Percentiles rank a stretch among this genome's conserved stretches.
Evolutionary conservation across 2,329 filamentous ascomycete genomes (phyloP).

Genomic region (Aureobasidium sp.): DNA sequence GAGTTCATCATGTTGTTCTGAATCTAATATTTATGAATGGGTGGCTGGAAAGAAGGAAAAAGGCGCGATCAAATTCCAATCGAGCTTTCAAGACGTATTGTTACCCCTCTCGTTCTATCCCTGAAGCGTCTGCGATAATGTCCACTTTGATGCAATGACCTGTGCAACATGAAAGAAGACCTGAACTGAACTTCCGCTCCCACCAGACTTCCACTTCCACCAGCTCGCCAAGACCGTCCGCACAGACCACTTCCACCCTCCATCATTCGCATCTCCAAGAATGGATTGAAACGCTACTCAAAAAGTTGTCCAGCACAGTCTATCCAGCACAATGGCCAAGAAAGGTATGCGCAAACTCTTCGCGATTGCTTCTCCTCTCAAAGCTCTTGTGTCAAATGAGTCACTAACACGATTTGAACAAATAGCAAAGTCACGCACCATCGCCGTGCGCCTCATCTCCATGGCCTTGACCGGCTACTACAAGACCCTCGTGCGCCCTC

Average conservation of each 20-base stretch:
- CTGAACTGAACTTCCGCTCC: background rate
- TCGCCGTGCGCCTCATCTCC: constrained; percentile 88
- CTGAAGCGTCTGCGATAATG: background rate
- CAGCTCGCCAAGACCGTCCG: background rate
- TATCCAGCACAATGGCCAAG: constrained; percentile 22
- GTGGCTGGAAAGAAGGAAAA: background rate
- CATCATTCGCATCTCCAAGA: background rate
- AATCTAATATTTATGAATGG: background rate
- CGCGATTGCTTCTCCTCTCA: background rate
- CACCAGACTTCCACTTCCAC: background rate
- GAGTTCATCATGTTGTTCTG: background rate
- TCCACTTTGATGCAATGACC: no score
- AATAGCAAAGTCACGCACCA: constrained; percentile 80
- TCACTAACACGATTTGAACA: background rate
- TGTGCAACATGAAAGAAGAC: no score
- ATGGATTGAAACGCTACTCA: background rate
- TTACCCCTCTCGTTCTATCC: background rate
- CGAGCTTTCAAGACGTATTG: background rate
- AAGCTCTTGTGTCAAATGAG: background rate
- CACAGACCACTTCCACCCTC: constrained; percentile 11
- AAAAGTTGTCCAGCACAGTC: background rate
- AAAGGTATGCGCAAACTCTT: constrained; percentile 24
- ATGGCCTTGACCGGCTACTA: constrained; percentile 99
- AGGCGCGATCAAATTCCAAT: background rate
- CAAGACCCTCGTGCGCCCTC: constrained; percentile 79